Base-by-base conservation (phyloP, 306 rosid genomes). In the Cucumis hystrix region DNA sequence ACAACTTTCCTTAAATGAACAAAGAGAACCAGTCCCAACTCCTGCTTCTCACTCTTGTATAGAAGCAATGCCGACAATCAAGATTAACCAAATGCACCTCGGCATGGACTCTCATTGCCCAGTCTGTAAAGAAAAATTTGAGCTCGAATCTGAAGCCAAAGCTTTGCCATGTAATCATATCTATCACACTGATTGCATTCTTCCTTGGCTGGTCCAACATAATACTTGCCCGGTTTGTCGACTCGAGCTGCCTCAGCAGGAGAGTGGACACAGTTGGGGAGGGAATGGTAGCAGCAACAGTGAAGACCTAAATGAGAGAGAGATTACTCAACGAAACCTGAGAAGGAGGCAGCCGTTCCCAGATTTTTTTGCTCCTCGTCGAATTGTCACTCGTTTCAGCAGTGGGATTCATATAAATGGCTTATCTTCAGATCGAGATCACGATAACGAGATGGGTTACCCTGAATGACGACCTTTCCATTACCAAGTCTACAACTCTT, bases 221-320 rank as follows among this genome's bases (percentile, higher is more conserved):
- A 90, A 92, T 81, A 88, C 97, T 1, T 92, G 97, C 67, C 97
- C 97, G 54, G 96, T 92, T 49, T 92, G 97, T 79, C 92, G 96
- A 30, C 79, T 87, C 55, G 96, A 92, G 86, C 81, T 92, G 71
- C 97, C 93, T 72, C 77, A 51, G 18, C 89, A 80, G 12, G 89
- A 89, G 54, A 85, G 81, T 40, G 63, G 37, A 52, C 81, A 65
- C 59, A 52, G 78, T 81, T 17, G 60, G 61, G 45, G 39, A 28
- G 77, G 77, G 25, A 52, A 10, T 45, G 28, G 77, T 25, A 18
- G 25, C 76, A 72, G 58, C 35, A 69, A 73, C 20, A 56, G 37
- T 71, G 83, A 54, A 66, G 69, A 68, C 85, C 77, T 85, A 17
- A 75, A 74, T 61, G 41, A 76, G 37, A 55, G 81, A 76, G 89